Evolutionary conservation across 1,284 basidiomycete genomes (phyloP).

Genomic region (Sanghuangporus weigelae): DNA sequence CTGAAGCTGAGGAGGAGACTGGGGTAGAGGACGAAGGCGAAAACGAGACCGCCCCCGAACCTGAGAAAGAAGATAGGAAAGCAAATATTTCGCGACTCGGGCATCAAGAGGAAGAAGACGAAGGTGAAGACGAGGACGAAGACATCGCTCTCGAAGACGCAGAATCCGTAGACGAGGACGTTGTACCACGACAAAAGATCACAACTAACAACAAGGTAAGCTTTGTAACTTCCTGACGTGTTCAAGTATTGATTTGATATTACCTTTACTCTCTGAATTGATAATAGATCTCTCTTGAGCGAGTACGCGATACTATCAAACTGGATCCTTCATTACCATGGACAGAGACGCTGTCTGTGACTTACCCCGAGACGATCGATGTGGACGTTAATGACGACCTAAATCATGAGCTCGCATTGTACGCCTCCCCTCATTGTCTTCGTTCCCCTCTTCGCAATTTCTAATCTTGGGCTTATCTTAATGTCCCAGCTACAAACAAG

Average conservation of each 20-base stretch:
- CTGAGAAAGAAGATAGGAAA: constrained; percentile 26
- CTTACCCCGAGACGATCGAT: constrained; percentile 70
- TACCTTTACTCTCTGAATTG: background rate
- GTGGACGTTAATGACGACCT: constrained; percentile 87
- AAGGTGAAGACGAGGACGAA: constrained; percentile 29
- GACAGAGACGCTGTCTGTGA: constrained; percentile 79
- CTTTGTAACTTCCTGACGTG: constrained; percentile 13
- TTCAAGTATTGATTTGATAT: constrained; percentile 3
- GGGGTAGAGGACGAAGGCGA: constrained; percentile 25
- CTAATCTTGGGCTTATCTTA: background rate
- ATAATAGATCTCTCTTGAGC: constrained; percentile 70
- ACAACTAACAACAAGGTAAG: constrained; percentile 78
- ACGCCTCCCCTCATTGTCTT: constrained; percentile 30
- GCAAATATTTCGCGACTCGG: constrained; percentile 18
- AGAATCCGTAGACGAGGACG: constrained; percentile 73
- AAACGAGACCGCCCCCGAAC: constrained; percentile 24
- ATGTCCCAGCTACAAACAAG: constrained; percentile 84
- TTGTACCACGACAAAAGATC: constrained; percentile 74
- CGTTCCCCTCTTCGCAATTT: background rate
- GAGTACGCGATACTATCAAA: constrained; percentile 76
- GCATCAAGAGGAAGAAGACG: constrained; percentile 31
- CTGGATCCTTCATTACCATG: constrained; percentile 75
- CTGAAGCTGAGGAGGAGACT: constrained; percentile 30
- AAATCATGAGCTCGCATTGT: constrained; percentile 93
- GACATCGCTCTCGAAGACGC: constrained; percentile 67